Evolutionary conservation across 495 filamentous ascomycete genomes (phyloP).

Genomic region (Aspergillus mulundensis): DNA sequence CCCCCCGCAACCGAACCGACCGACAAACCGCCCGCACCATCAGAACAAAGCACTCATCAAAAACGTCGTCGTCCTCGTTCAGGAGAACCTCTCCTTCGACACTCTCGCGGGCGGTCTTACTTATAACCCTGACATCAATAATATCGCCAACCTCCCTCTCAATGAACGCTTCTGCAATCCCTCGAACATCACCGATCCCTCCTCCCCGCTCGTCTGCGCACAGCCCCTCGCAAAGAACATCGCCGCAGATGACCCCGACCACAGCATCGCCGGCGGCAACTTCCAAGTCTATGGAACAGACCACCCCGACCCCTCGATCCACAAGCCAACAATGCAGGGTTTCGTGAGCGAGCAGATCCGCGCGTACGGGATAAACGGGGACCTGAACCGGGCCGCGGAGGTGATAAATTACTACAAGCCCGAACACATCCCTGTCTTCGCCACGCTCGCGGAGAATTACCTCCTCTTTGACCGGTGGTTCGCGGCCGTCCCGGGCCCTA

Average conservation of each 20-base stretch:
- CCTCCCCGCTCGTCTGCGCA: conserved; percentile 34
- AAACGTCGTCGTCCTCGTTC: conserved; percentile 42
- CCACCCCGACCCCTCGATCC: conserved; percentile 25
- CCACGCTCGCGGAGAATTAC: conserved; percentile 45
- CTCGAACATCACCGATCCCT: conserved; percentile 31
- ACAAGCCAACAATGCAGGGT: conserved; percentile 27
- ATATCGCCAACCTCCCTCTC: conserved; percentile 25
- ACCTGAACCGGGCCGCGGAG: conserved; percentile 36
- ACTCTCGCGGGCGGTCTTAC: conserved; percentile 37
- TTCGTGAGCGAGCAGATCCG: conserved; percentile 46
- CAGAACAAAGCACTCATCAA: conserved; percentile 29
- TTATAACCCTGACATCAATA: conserved; percentile 33
- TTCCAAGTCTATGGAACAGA: conserved; percentile 46
- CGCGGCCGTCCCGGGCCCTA: conserved; percentile 44
- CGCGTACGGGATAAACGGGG: conserved; percentile 25
- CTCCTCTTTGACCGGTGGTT: conserved; percentile 49
- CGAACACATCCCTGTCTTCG: conserved; percentile 43
- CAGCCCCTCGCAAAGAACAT: conserved; percentile 29
- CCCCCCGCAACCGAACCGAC: neutral
- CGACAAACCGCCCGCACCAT: neutral
- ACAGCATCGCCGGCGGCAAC: conserved; percentile 46
- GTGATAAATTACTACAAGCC: conserved; percentile 49
- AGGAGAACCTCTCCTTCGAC: conserved; percentile 46
- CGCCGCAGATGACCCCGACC: conserved; percentile 45
- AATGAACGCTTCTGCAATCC: conserved; percentile 34